Conservation (phyloP, 2,329 filamentous ascomycete genomes). For the Myriosclerotinia curreyana region DNA sequence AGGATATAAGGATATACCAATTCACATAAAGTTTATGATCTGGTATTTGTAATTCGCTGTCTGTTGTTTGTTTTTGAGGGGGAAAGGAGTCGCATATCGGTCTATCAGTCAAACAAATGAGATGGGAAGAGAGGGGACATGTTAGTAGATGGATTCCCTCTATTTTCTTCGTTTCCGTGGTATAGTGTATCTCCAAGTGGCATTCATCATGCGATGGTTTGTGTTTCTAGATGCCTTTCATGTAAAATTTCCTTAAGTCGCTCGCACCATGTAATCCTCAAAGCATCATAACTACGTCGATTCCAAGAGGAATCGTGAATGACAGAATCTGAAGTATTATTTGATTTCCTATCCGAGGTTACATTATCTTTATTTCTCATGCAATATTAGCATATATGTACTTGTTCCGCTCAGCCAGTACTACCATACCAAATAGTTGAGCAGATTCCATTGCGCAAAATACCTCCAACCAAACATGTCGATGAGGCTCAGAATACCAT, state of each 20-base stretch:
- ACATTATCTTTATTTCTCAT: too few relatives aligned
- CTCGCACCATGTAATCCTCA: not conserved
- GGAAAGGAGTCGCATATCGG: not conserved
- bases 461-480: too few relatives aligned
- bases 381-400: too few relatives aligned
- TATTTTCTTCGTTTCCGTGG: not conserved
- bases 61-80: not conserved
- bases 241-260: not conserved
- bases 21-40: constrained; percentile 7
- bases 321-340: not conserved
- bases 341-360: not conserved
- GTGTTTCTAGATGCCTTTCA: not conserved
- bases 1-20: constrained; percentile 16
- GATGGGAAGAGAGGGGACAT: not conserved
- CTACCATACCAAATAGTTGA: too few relatives aligned
- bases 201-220: not conserved
- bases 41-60: not conserved
- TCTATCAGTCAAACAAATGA: not conserved
- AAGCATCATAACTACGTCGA: not conserved
- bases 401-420: too few relatives aligned
- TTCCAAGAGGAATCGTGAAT: not conserved
- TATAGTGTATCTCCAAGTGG: not conserved
- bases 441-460: too few relatives aligned
- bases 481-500: too few relatives aligned
- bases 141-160: not conserved